phyloP scores from a whole-genome alignment of 164 flowering plant species.

The Protea cynaroides region DNA sequence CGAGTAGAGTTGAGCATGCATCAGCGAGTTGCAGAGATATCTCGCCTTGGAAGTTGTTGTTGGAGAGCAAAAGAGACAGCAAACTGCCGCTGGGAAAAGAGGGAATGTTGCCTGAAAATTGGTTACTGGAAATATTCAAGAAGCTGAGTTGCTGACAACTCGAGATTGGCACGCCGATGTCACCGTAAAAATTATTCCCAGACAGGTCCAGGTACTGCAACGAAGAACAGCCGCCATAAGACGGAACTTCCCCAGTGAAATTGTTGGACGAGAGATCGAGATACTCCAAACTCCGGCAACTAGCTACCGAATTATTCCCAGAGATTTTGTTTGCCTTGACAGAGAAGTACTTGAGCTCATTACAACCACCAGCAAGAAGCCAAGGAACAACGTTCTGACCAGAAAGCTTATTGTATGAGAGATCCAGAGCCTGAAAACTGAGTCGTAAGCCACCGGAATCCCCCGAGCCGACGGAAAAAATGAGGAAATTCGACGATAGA shows the following conservation, averaged over 20 bases:
- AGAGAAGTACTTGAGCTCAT: constrained; percentile 29
- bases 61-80: constrained; percentile 40
- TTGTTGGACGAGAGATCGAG: constrained; percentile 62
- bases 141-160: constrained; percentile 36
- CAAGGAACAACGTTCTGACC: constrained; percentile 38
- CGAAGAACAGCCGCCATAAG: constrained; percentile 34
- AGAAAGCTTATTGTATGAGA: constrained; percentile 51
- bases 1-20: constrained; percentile 36
- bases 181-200: constrained; percentile 48
- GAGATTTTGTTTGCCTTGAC: constrained; percentile 48
- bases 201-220: constrained; percentile 60
- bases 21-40: constrained; percentile 39
- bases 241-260: constrained; percentile 40
- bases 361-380: constrained; percentile 50
- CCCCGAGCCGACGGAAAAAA: constrained; percentile 16
- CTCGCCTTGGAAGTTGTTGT: constrained; percentile 47
- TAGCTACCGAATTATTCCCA: constrained; percentile 31
- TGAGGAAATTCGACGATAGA: constrained; percentile 48
- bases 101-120: constrained; percentile 55
- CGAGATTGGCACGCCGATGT: constrained; percentile 27
- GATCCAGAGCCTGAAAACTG: constrained; percentile 49
- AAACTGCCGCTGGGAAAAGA: constrained; percentile 30
- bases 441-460: constrained; percentile 21
- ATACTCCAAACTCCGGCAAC: constrained; percentile 37
- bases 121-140: constrained; percentile 59